Evolutionary conservation across 1,284 basidiomycete species (phyloP).

Genomic region (Somion occarium): DNA sequence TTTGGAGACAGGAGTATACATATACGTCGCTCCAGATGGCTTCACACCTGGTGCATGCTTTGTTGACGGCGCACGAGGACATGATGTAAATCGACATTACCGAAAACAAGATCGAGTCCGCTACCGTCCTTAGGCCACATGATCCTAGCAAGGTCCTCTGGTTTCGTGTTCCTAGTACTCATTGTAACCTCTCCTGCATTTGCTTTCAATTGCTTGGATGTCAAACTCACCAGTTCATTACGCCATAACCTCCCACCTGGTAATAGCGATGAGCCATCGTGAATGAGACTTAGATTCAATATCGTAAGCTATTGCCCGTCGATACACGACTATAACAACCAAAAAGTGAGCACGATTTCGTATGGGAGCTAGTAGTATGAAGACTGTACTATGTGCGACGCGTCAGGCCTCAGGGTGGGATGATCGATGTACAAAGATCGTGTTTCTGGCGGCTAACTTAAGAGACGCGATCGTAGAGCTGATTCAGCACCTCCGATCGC

Average conservation of each 20-base stretch:
- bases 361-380: too few relatives aligned
- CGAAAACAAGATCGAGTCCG: constrained; percentile 15
- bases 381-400: too few relatives aligned
- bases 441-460: too few relatives aligned
- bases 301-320: too few relatives aligned
- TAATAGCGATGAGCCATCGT: constrained; percentile 9
- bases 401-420: too few relatives aligned
- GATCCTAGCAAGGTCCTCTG: neutral
- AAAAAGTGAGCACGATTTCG: too few relatives aligned
- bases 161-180: neutral
- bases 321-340: too few relatives aligned
- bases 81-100: constrained; percentile 7
- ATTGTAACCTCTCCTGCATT: too few relatives aligned
- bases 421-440: neutral
- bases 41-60: constrained; percentile 21
- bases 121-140: neutral
- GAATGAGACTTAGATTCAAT: too few relatives aligned
- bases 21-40: constrained; percentile 29
- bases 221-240: neutral
- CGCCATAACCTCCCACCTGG: constrained; percentile 28
- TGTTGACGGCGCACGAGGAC: neutral
- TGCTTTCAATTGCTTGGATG: neutral
- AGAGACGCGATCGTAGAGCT: neutral
- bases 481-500: too few relatives aligned
- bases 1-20: constrained; percentile 21